phyloP scores from a whole-genome alignment of 108 stramenopile species.

The Seminavis robusta region DNA sequence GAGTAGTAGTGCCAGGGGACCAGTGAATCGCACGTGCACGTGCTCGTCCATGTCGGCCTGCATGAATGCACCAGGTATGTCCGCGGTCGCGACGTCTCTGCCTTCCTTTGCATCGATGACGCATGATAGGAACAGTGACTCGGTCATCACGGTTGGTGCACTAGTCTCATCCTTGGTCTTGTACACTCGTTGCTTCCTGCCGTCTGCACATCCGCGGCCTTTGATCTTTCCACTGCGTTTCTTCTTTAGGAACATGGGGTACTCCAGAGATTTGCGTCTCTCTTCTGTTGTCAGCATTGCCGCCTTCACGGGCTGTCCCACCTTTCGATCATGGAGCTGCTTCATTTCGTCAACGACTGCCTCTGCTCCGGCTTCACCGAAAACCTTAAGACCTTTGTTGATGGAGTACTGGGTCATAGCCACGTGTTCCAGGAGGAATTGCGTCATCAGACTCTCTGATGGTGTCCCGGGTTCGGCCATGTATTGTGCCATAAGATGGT shows the following conservation, averaged over 20 bases:
- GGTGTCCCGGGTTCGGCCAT: background rate
- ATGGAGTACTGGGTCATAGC: no score
- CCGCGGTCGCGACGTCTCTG: conserved; percentile 19
- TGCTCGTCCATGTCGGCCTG: conserved; percentile 24
- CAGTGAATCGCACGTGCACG: conserved; percentile 17
- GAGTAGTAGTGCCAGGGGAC: conserved; percentile 20
- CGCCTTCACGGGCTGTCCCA: conserved; percentile 19
- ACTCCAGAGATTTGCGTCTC: conserved; percentile 16
- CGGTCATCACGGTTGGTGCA: conserved; percentile 22
- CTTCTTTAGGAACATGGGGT: conserved; percentile 39
- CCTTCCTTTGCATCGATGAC: conserved; percentile 28
- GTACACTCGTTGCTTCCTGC: conserved; percentile 11
- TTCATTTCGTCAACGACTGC: conserved; percentile 30
- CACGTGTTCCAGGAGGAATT: background rate
- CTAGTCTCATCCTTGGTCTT: conserved; percentile 20
- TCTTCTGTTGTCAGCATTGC: conserved; percentile 19
- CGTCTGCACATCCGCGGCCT: conserved; percentile 30
- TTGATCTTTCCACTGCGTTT: conserved; percentile 33
- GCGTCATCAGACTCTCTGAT: background rate
- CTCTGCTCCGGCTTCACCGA: conserved; percentile 19
- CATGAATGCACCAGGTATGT: conserved; percentile 34
- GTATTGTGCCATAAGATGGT: background rate
- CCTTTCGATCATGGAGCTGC: conserved; percentile 28
- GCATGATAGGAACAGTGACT: conserved; percentile 10
- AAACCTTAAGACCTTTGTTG: conserved; percentile 21